Conservation (phyloP, 306 rosid species). For the Corylus americana region DNA sequence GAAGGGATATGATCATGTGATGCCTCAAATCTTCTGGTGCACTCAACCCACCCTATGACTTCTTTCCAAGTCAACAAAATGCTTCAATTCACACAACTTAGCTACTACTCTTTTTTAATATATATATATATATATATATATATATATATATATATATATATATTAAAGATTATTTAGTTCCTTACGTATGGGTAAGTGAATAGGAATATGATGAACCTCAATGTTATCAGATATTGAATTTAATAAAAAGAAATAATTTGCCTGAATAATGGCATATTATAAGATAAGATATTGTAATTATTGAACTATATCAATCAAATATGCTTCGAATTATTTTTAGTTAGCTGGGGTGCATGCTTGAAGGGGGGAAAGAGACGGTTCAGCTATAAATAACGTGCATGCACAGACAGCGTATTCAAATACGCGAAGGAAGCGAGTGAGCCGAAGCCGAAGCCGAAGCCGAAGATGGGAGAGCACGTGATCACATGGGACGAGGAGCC, state of each 20-base stretch:
- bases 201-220: no score
- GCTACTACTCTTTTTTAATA: no score
- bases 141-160: no score
- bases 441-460: slow-evolving; percentile 1
- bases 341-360: no score
- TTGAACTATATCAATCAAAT: not conserved
- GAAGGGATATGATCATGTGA: not conserved
- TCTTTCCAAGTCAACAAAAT: not conserved
- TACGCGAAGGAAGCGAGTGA: not conserved
- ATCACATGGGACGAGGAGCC: slow-evolving; percentile 36
- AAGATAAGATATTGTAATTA: not conserved
- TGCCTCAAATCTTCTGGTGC: not conserved
- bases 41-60: slow-evolving; percentile 9
- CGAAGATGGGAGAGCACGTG: slow-evolving; percentile 35
- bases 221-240: no score
- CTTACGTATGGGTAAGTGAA: no score
- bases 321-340: not conserved
- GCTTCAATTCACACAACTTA: no score
- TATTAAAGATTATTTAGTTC: no score
- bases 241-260: not conserved
- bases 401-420: no score
- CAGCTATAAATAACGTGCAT: not conserved
- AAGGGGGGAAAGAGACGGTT: not conserved
- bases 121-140: no score
- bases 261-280: not conserved